Conservation (phyloP, 768 basidiomycete genomes). For the Leccinum pellstonianum region DNA sequence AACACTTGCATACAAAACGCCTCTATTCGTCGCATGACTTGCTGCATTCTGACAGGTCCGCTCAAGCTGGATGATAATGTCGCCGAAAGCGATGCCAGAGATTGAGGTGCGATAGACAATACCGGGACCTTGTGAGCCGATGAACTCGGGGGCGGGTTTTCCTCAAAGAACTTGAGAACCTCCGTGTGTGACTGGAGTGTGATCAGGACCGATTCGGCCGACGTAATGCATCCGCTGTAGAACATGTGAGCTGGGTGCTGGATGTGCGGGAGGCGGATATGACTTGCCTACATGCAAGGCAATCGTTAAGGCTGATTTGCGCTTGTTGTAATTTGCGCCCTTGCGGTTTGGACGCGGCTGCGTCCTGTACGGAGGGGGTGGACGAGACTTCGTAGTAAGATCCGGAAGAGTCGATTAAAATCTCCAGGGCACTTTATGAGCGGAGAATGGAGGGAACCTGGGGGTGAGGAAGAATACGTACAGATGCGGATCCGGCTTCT, state of each 20-base stretch:
- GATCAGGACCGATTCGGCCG: conserved; percentile 95
- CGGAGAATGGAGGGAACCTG: not conserved
- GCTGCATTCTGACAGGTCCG: conserved; percentile 46
- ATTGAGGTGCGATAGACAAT: conserved; percentile 88
- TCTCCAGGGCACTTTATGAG: conserved; percentile 44
- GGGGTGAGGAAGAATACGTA: conserved; percentile 24
- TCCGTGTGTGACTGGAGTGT: conserved; percentile 94
- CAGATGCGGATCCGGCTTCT: conserved; percentile 44
- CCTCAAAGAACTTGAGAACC: conserved; percentile 74
- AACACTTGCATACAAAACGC: conserved; percentile 66
- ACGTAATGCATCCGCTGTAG: conserved; percentile 93
- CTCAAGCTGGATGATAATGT: conserved; percentile 48
- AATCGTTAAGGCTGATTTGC: conserved; percentile 95
- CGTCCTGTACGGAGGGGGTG: conserved; percentile 22
- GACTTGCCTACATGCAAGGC: conserved; percentile 92
- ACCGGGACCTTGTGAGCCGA: conserved; percentile 57
- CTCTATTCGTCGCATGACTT: conserved; percentile 68
- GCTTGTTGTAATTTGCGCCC: conserved; percentile 81
- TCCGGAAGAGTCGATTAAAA: conserved; percentile 81
- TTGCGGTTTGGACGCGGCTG: conserved; percentile 23
- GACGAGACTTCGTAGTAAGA: conserved; percentile 82
- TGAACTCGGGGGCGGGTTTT: conserved; percentile 46
- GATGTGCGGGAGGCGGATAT: not conserved
- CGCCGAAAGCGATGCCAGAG: conserved; percentile 77
- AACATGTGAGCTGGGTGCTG: conserved; percentile 10